A percentile compares a stretch with the other conserved stretches of the same genome.
Conservation (phyloP, 495 filamentous ascomycete species). For the Durotheca rogersii region DNA sequence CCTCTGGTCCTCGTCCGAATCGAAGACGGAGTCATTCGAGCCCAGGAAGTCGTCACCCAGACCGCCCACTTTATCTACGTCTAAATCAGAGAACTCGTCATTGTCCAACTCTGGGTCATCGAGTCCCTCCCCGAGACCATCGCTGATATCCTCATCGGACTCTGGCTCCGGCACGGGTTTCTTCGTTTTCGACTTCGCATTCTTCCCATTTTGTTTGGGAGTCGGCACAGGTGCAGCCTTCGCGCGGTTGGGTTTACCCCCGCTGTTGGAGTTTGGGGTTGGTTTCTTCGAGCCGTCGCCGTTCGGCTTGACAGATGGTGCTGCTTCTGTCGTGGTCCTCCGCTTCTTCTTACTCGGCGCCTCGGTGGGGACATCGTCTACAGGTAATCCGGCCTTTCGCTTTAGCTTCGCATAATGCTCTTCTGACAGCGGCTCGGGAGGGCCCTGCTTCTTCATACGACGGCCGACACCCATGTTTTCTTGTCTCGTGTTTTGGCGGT, state of each 20-base stretch:
- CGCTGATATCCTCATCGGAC: slow-evolving; percentile 54
- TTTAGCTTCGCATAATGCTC: slow-evolving; percentile 71
- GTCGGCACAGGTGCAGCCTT: slow-evolving; percentile 27
- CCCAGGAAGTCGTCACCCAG: slow-evolving; percentile 60
- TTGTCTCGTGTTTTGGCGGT: not conserved
- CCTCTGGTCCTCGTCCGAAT: slow-evolving; percentile 72
- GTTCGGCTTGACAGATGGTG: slow-evolving; percentile 50
- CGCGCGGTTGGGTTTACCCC: slow-evolving; percentile 42
- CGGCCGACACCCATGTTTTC: slow-evolving; percentile 77
- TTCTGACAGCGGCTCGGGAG: slow-evolving; percentile 79
- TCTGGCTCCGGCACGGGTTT: slow-evolving; percentile 49
- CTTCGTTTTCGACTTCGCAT: slow-evolving; percentile 49
- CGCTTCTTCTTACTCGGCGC: slow-evolving; percentile 65
- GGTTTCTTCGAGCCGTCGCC: slow-evolving; percentile 19
- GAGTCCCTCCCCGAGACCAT: slow-evolving; percentile 47
- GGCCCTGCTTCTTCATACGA: slow-evolving; percentile 93
- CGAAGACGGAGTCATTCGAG: slow-evolving; percentile 64
- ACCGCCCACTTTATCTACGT: slow-evolving; percentile 42
- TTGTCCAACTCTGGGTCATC: slow-evolving; percentile 59
- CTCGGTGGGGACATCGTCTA: slow-evolving; percentile 46
- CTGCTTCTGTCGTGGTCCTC: slow-evolving; percentile 53
- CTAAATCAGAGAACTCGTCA: slow-evolving; percentile 45
- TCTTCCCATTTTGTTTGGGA: slow-evolving; percentile 39
- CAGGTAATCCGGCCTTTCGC: slow-evolving; percentile 66
- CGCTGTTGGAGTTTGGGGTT: slow-evolving; percentile 37